Base-by-base conservation (phyloP, 805 yeast genomes). In the Metschnikowia chrysomelidarum region DNA sequence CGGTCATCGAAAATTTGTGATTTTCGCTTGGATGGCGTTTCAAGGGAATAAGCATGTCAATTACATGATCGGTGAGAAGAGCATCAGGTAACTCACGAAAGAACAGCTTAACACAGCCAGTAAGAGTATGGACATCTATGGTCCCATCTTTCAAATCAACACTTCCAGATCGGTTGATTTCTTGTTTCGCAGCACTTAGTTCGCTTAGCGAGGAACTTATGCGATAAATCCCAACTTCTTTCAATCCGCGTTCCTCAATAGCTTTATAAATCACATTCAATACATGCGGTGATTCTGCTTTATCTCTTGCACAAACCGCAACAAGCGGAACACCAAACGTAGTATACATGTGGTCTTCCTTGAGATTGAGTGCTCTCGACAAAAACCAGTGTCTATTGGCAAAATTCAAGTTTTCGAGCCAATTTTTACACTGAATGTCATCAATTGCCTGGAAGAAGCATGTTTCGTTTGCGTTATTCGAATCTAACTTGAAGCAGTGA, bases 191-290 rank as follows among this genome's bases (percentile, higher is more conserved):
- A 27, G 61, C 60, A 30, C 53, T 62, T 43, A 76, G 60, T 23
- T 71, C 75, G 40, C 69, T 62, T 18, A 75, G 44, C 0, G 80
- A 73, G 0, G 80, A 72, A 52, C 78, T 71, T 43, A 75, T 76
- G 56, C 98, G 77, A 57, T 91, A 91, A 10, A 91, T 68, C 12
- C 98, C 98, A 35, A 87, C 85, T 54, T 89, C 97, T 47, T 87
- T 88, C 19, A 91, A 57, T 0, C 98, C 96, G 35, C 89, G 76
- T n/a, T 69, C 61, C 57, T 91, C 98, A 45, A 91, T 84, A 47
- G 82, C 93, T 29, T 71, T 71, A 47, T 88, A 69, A 27, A 91
- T 61, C 38, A 72, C 71, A 22, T 72, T 78, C 38, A 89, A 77
- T 27, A 89, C 75, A 5, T 54, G 60, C 1, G 98, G 98, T 20